These are phyloP conservation scores for Penicillium tannophilum DNA, from an alignment of 495 filamentous ascomycete species.

Conservation along the genomic window DNA sequence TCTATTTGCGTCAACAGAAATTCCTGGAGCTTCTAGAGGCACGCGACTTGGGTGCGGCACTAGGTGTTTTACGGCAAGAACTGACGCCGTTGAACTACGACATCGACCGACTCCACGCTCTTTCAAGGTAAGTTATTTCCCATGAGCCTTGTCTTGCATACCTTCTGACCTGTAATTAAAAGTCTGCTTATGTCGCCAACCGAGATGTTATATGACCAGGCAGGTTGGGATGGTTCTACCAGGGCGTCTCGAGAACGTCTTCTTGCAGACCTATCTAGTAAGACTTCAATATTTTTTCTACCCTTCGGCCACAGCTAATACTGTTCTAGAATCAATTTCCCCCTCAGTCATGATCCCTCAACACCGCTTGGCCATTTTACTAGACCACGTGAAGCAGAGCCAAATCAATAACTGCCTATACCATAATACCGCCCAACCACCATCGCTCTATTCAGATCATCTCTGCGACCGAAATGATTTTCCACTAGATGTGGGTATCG, in stretches of 20 bases:
- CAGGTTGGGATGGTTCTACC: constrained; percentile 85
- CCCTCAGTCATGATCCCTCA: constrained; percentile 98
- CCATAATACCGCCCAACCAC: constrained; percentile 77
- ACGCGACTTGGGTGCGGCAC: constrained; percentile 68
- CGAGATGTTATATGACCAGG: constrained; percentile 78
- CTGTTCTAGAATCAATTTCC: constrained; percentile 75
- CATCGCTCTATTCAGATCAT: constrained; percentile 89
- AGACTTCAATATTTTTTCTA: constrained; percentile 20
- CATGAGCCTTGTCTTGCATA: not conserved
- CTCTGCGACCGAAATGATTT: constrained; percentile 79
- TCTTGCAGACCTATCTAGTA: constrained; percentile 82
- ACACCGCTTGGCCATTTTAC: constrained; percentile 81
- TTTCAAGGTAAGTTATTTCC: constrained; percentile 66
- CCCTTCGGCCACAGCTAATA: not conserved
- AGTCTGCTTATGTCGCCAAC: constrained; percentile 87
- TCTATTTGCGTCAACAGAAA: constrained; percentile 89
- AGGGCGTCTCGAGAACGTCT: constrained; percentile 75
- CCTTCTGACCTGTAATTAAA: not conserved
- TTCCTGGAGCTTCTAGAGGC: constrained; percentile 88
- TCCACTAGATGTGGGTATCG: constrained; percentile 64
- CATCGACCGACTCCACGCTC: constrained; percentile 69
- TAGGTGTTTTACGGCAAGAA: constrained; percentile 82
- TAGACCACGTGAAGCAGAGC: constrained; percentile 76
- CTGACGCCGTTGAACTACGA: constrained; percentile 86
- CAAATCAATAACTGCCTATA: constrained; percentile 86